These are phyloP conservation scores for Colletotrichum noveboracense DNA, from an alignment of 2,329 filamentous ascomycete genomes.

Conservation along the genomic window DNA sequence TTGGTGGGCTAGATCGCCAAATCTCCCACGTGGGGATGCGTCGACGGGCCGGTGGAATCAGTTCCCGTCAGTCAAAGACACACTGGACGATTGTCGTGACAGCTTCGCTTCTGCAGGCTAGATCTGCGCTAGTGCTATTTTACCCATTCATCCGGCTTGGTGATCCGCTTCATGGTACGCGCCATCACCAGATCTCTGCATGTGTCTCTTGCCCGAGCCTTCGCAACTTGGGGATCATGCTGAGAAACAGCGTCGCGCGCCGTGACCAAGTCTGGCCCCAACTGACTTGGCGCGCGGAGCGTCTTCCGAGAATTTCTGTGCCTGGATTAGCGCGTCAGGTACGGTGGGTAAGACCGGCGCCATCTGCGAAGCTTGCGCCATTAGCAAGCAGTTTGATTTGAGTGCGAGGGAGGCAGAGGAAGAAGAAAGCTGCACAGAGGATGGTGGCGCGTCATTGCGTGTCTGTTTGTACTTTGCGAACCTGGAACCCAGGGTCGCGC, in stretches of 20 bases:
- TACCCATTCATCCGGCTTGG: conserved; percentile 6
- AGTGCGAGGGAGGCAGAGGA: neutral
- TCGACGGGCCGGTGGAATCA: neutral
- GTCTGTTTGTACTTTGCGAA: neutral
- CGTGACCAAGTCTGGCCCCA: neutral
- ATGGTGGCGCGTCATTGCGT: neutral
- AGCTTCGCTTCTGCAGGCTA: neutral
- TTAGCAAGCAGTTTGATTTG: neutral
- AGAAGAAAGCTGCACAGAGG: neutral
- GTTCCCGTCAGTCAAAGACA: neutral
- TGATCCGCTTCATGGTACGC: neutral
- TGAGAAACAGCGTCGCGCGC: neutral
- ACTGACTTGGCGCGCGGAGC: conserved; percentile 7
- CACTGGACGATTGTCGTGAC: neutral
- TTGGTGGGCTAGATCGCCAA: neutral
- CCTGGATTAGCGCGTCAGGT: conserved; percentile 6
- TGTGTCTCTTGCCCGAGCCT: too few relatives aligned
- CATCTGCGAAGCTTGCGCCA: neutral
- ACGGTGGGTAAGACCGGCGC: neutral
- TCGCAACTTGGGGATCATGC: neutral
- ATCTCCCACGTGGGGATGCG: neutral
- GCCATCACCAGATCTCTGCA: neutral
- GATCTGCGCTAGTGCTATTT: neutral
- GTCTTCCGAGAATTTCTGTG: conserved; percentile 13
- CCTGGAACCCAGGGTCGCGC: neutral